Base-by-base conservation (phyloP, 2,329 filamentous ascomycete genomes). In the Venturia pyrina region DNA sequence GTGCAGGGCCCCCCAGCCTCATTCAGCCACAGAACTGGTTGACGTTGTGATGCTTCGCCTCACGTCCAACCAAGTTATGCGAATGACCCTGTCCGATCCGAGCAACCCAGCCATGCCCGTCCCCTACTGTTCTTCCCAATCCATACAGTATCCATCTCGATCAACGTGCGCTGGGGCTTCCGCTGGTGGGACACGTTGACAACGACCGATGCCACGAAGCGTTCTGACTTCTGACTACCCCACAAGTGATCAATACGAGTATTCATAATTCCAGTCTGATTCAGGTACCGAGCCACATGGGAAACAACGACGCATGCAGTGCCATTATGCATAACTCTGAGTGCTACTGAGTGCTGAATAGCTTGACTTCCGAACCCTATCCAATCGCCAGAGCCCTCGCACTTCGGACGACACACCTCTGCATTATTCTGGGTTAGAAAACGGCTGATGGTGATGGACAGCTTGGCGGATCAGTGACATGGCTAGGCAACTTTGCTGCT, bases 281-380 rank as follows among this genome's bases (percentile, higher is more conserved):
- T 59, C 53, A 59, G 53, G 53, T 34, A 59, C 53, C 53, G 53
- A 34, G 53, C 53, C 53, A 59, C 53, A 59, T 59, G 53, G 53
- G 28, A 59, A 59, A 19, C 24, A 59, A 19, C 24, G 15, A 0
- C 17, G 15, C 17, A n/a, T 37, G 4, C 50, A 40, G 37, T 5
- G 8, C 10, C 15, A 37, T 10, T 5, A n/a, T 59, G 32, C 28
- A 37, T 37, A 32, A 13, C 10, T 32, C 13, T 11, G 32, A 37
- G 1, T 59, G 32, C 53, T 37, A 37, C 5, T n/a, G 32, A 7
- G 53, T 50, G 43, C 6, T 28, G 48, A 53, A n/a, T 15, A 57
- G 50, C 50, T 24, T 57, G 28, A 57, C 10, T 57, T 57, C 19
- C 50, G 24, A 32, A 37, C 11, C 50, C 50, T 34, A 57, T 21